Percentiles rank a stretch among this genome's conserved stretches.
Evolutionary conservation across 2,329 filamentous ascomycete species (phyloP).

Genomic region (Davidsoniella virescens): DNA sequence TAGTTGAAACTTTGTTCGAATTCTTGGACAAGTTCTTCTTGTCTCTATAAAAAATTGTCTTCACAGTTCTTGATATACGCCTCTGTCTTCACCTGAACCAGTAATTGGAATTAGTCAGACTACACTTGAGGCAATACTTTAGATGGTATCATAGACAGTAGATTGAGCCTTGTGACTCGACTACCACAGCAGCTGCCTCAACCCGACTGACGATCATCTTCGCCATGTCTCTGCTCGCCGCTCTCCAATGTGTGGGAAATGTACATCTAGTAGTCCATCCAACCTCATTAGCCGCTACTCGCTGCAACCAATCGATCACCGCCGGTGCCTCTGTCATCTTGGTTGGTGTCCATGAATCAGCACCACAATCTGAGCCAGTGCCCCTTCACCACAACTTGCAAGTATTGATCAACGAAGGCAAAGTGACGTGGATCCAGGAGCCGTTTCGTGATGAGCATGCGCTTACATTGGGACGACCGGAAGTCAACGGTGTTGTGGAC

Average conservation of each 20-base stretch:
- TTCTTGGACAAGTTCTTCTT: too few species aligned
- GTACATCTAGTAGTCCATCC: constrained; percentile 76
- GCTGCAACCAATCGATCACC: constrained; percentile 63
- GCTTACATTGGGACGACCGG: constrained; percentile 58
- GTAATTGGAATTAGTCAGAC: too few species aligned
- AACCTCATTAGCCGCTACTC: constrained; percentile 70
- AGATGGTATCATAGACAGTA: too few species aligned
- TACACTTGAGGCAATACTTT: too few species aligned
- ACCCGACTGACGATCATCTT: too few species aligned
- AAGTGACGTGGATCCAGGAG: constrained; percentile 49
- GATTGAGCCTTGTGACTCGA: too few species aligned
- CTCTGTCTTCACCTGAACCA: too few species aligned
- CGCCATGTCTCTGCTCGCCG: constrained; percentile 41
- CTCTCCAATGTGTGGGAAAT: constrained; percentile 51
- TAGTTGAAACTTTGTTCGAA: too few species aligned
- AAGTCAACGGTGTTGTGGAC: constrained; percentile 67
- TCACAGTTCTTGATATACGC: too few species aligned
- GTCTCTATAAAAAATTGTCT: too few species aligned
- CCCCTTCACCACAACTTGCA: constrained; percentile 42
- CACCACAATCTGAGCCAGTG: constrained; percentile 33
- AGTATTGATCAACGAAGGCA: constrained; percentile 47
- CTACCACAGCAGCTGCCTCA: too few species aligned
- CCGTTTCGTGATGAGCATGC: constrained; percentile 57
- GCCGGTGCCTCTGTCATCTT: constrained; percentile 70
- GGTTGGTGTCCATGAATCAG: constrained; percentile 32